phyloP scores from a whole-genome alignment of 495 filamentous ascomycete genomes.

The Neurospora africana region DNA sequence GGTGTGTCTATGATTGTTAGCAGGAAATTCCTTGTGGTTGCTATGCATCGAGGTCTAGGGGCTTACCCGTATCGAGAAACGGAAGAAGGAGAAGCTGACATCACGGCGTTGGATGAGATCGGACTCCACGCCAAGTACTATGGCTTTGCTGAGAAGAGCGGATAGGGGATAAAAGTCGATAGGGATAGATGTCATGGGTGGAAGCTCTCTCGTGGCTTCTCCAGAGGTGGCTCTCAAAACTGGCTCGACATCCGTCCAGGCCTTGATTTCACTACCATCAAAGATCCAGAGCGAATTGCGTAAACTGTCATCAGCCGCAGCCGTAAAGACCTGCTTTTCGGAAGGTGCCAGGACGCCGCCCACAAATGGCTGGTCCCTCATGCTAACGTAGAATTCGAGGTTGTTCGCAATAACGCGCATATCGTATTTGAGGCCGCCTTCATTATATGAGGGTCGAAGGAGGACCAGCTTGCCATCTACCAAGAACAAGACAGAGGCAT shows the following conservation, averaged over 20 bases:
- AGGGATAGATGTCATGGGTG: constrained; percentile 51
- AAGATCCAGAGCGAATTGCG: constrained; percentile 91
- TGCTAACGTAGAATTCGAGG: constrained; percentile 87
- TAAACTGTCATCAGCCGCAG: constrained; percentile 42
- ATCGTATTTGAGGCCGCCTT: constrained; percentile 83
- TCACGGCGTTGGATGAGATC: constrained; percentile 88
- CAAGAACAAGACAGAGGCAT: constrained; percentile 85
- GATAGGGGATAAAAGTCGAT: constrained; percentile 95
- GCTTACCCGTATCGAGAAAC: constrained; percentile 69
- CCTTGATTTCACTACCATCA: constrained; percentile 69
- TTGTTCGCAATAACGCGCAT: constrained; percentile 94
- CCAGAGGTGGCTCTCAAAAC: constrained; percentile 57
- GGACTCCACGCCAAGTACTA: constrained; percentile 81
- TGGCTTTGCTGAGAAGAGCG: constrained; percentile 68
- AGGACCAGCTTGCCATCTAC: constrained; percentile 94
- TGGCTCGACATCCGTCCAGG: constrained; percentile 88
- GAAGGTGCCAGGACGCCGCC: constrained; percentile 1
- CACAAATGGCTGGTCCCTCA: constrained; percentile 67
- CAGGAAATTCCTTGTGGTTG: not conserved
- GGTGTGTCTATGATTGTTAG: constrained; percentile 50
- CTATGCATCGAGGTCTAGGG: not conserved
- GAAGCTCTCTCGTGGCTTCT: constrained; percentile 49
- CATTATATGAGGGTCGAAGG: constrained; percentile 69
- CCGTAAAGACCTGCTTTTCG: constrained; percentile 1
- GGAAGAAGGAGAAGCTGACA: constrained; percentile 74